These are phyloP conservation scores for Erysimum cheiri DNA, from an alignment of 441 rosid species.

Conservation along the genomic window DNA sequence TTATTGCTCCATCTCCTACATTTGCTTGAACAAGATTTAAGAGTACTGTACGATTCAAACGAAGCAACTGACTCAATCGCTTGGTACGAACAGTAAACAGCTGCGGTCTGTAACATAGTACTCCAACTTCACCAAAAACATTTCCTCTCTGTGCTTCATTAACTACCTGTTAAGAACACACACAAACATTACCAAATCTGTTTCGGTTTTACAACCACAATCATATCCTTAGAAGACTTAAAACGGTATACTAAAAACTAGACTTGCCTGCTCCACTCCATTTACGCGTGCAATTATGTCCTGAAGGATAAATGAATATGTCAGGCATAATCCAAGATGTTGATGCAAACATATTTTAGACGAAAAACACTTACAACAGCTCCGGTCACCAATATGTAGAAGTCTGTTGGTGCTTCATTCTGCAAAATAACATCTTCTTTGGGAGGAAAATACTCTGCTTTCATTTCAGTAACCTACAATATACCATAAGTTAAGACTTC, in stretches of 20 bases:
- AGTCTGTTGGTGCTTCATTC: constrained; percentile 88
- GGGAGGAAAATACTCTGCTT: constrained; percentile 90
- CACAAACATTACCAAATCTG: constrained; percentile 1
- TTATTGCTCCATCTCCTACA: constrained; percentile 83
- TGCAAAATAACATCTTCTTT: constrained; percentile 88
- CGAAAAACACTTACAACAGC: constrained; percentile 60
- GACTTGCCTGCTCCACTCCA: constrained; percentile 75
- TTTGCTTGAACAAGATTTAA: constrained; percentile 76
- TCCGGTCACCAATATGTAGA: constrained; percentile 83
- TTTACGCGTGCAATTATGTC: constrained; percentile 59
- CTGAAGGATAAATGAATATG: constrained; percentile 47
- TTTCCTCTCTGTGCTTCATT: constrained; percentile 72
- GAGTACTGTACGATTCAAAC: constrained; percentile 79
- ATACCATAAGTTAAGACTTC: neutral
- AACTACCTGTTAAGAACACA: constrained; percentile 55
- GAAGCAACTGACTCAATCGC: constrained; percentile 77
- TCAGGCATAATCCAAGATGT: constrained; percentile 41
- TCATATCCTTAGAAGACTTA: constrained; percentile 42
- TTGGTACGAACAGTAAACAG: constrained; percentile 83
- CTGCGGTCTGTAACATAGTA: constrained; percentile 85
- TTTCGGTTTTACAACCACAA: neutral
- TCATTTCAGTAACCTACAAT: constrained; percentile 81
- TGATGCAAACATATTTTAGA: constrained; percentile 13
- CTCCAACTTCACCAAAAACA: constrained; percentile 76
- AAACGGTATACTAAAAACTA: neutral